These are phyloP conservation scores for Yamadazyma nakazawae DNA, from an alignment of 805 yeast species.

Conservation along the genomic window DNA sequence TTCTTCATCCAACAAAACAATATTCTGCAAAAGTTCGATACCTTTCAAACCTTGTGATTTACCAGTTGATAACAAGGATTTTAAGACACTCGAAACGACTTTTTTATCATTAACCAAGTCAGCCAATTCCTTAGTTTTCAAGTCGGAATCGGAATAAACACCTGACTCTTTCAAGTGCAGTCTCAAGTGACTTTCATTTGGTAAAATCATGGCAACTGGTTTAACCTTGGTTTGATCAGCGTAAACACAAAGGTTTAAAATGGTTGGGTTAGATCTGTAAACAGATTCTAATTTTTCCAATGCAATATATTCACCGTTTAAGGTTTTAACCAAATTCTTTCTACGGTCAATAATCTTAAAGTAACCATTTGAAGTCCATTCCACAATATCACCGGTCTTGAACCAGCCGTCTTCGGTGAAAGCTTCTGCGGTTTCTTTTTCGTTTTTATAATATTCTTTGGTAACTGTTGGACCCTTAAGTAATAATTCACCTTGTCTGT, in stretches of 20 bases:
- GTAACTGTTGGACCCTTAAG: conserved; percentile 73
- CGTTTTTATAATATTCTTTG: conserved; percentile 77
- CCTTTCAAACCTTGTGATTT: conserved; percentile 77
- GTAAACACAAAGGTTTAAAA: conserved; percentile 83
- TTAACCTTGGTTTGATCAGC: conserved; percentile 86
- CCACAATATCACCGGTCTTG: conserved; percentile 94
- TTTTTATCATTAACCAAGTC: conserved; percentile 56
- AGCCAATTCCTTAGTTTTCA: conserved; percentile 41
- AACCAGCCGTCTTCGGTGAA: conserved; percentile 89
- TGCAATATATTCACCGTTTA: conserved; percentile 97
- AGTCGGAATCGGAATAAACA: conserved; percentile 45
- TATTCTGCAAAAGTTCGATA: conserved; percentile 79
- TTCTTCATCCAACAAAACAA: conserved; percentile 79
- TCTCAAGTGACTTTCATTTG: conserved; percentile 65
- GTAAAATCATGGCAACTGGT: conserved; percentile 88
- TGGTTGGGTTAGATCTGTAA: conserved; percentile 78
- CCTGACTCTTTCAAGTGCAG: conserved; percentile 50
- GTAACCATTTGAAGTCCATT: conserved; percentile 80
- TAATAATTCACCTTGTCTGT: conserved; percentile 90
- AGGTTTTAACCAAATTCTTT: conserved; percentile 93
- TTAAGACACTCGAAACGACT: conserved; percentile 51
- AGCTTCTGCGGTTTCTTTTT: conserved; percentile 72
- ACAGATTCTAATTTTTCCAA: conserved; percentile 89
- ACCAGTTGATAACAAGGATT: conserved; percentile 70
- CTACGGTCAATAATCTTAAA: conserved; percentile 86